phyloP scores from a whole-genome alignment of 345 rosid species.

The Eucalyptus camaldulensis region DNA sequence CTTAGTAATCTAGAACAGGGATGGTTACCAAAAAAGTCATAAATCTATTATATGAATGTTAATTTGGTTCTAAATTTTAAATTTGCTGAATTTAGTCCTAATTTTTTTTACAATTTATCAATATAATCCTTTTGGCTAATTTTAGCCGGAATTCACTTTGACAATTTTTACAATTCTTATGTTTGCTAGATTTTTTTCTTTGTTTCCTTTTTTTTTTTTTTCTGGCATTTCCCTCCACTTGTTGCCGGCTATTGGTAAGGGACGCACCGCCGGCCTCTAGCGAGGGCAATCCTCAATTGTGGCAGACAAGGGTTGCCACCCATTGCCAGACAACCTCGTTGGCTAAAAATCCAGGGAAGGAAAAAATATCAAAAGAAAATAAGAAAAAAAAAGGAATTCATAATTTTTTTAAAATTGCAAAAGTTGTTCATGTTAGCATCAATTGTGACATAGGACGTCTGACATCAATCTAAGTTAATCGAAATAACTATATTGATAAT shows the following conservation, averaged over 20 bases:
- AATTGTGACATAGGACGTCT: not conserved
- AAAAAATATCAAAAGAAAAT: too few species aligned
- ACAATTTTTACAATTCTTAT: too few species aligned
- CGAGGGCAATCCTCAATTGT: too few species aligned
- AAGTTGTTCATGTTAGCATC: not conserved
- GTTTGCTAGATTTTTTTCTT: not conserved
- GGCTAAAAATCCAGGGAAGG: not conserved
- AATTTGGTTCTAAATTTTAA: too few species aligned
- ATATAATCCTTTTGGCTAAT: not conserved
- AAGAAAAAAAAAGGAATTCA: not conserved
- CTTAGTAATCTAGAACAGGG: not conserved
- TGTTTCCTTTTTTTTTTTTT: not conserved
- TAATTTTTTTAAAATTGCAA: not conserved
- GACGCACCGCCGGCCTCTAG: not conserved
- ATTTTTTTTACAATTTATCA: not conserved
- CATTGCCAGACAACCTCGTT: not conserved
- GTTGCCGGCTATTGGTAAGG: accelerated
- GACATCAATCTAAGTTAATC: not conserved
- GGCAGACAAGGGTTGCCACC: accelerated
- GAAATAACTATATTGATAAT: not conserved
- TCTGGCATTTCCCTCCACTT: not conserved
- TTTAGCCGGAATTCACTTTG: too few species aligned
- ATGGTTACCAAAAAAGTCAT: not conserved
- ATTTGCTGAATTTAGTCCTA: too few species aligned
- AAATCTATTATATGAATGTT: not conserved